Base-by-base conservation (phyloP, 176 grass and related monocot genomes). In the Aegilops sharonensis region DNA sequence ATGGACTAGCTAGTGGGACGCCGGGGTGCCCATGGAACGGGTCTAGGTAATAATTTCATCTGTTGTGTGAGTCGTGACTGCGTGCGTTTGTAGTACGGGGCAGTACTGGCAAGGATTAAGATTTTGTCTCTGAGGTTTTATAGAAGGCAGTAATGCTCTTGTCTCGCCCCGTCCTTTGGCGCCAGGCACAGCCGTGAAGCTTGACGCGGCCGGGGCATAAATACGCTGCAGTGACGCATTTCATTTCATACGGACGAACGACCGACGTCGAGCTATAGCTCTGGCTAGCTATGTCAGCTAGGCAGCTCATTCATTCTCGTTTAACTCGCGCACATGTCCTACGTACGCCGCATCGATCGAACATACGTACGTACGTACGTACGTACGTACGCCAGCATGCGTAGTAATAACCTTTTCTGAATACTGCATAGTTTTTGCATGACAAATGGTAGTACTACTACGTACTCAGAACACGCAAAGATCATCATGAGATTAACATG, bases 1-100 rank as follows among this genome's bases (percentile, higher is more conserved):
- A 88, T 85, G 89, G 81, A 81, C 86, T 71, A 71, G 45, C 86
- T 70, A 20, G 78, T 20, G n/a, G 68, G 77, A 45, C 82, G 57
- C 79, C 23, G 78, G 64, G 78, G 74, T 81, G 81, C 82, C 89
- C 87, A 91, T 88, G 90, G 90, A 91, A 91, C 86, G 85, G 90
- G 90, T 91, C 90, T 91, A 91, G 90, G 86, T 85, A 88, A 91
- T 91, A 91, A 91, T 91, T 91, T 54, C 79, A 36, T 24, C 43
- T 68, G 64, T 67, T 45, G 73, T 65, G 61, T 23, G 60, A n/a
- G 45, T 54, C 9, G 69, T 47, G 43, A 47, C 43, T 47, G 11
- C 54, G 39, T 75, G 62, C 32, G 10, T 21, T 86, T 68, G 85
- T 77, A 85, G 85, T 77, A 85, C 50, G 81, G 68, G 20, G 14